Percentiles rank a stretch among this genome's conserved stretches.
Evolutionary conservation across 1,139 yeast species (phyloP).

Genomic region (Scheffersomyces illinoinensis): DNA sequence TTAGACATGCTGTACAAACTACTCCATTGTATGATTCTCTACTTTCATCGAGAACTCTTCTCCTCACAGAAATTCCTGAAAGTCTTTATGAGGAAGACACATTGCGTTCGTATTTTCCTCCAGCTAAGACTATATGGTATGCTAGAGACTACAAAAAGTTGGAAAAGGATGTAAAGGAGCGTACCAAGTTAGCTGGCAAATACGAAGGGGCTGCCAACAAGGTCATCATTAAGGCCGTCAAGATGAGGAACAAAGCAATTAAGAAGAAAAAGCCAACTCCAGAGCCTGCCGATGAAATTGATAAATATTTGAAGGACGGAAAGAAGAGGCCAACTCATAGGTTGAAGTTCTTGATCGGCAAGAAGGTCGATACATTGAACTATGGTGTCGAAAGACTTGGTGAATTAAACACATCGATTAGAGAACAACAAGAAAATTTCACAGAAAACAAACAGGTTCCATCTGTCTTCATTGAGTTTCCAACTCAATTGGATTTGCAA

Average conservation of each 20-base stretch:
- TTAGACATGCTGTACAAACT: constrained; percentile 67
- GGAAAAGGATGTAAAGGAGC: constrained; percentile 52
- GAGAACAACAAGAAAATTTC: constrained; percentile 53
- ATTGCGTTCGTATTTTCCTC: constrained; percentile 59
- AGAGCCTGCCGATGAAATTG: constrained; percentile 60
- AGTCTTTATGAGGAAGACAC: constrained; percentile 50
- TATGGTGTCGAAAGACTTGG: constrained; percentile 68
- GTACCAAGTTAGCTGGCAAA: constrained; percentile 53
- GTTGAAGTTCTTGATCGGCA: constrained; percentile 60
- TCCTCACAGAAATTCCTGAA: constrained; percentile 62
- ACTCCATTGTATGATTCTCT: constrained; percentile 71
- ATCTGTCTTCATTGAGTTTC: constrained; percentile 84
- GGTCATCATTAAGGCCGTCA: constrained; percentile 57
- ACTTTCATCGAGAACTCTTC: constrained; percentile 64
- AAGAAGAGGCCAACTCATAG: constrained; percentile 72
- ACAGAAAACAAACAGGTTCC: constrained; percentile 52
- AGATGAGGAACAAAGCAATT: constrained; percentile 52
- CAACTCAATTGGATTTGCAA: constrained; percentile 85
- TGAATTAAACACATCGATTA: constrained; percentile 65
- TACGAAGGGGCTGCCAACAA: constrained; percentile 62
- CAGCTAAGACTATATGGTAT: constrained; percentile 60
- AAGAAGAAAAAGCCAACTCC: constrained; percentile 56
- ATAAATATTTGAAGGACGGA: constrained; percentile 52
- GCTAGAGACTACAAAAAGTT: constrained; percentile 61
- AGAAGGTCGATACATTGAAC: constrained; percentile 82